Evolutionary conservation across 129 eudicot genomes (phyloP).

Genomic region (Flaveria sonorensis): DNA sequence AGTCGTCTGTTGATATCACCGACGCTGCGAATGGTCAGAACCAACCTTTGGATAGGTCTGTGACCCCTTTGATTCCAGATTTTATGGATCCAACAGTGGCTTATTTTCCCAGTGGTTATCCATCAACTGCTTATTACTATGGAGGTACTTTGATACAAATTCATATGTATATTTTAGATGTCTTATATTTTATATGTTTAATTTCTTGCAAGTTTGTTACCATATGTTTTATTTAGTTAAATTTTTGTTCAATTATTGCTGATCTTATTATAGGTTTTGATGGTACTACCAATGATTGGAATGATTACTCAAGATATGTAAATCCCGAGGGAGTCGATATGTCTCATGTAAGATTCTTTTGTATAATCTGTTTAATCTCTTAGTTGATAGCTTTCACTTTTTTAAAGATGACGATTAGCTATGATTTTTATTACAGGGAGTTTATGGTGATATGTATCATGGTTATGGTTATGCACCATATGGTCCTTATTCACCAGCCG

Average conservation of each 20-base stretch:
- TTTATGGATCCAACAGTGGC: conserved; percentile 63
- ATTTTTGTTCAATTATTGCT: not conserved
- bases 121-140: conserved; percentile 49
- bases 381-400: not conserved
- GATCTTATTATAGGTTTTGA: conserved; percentile 45
- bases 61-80: conserved; percentile 59
- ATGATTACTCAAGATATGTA: conserved; percentile 52
- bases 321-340: conserved; percentile 73
- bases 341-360: conserved; percentile 50
- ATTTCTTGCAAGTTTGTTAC: not conserved
- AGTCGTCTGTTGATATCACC: conserved; percentile 37
- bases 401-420: not conserved
- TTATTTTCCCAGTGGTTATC: conserved; percentile 45
- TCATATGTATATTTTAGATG: not conserved
- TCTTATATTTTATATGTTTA: not conserved
- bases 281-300: conserved; percentile 70
- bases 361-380: not conserved
- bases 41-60: conserved; percentile 57
- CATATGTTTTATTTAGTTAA: not conserved
- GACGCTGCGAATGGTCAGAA: conserved; percentile 45
- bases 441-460: conserved; percentile 76
- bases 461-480: conserved; percentile 80
- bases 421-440: conserved; percentile 45
- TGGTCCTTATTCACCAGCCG: conserved; percentile 74
- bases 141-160: conserved; percentile 42